phyloP scores from a whole-genome alignment of 1,284 basidiomycete genomes.

The Puccinia horiana region DNA sequence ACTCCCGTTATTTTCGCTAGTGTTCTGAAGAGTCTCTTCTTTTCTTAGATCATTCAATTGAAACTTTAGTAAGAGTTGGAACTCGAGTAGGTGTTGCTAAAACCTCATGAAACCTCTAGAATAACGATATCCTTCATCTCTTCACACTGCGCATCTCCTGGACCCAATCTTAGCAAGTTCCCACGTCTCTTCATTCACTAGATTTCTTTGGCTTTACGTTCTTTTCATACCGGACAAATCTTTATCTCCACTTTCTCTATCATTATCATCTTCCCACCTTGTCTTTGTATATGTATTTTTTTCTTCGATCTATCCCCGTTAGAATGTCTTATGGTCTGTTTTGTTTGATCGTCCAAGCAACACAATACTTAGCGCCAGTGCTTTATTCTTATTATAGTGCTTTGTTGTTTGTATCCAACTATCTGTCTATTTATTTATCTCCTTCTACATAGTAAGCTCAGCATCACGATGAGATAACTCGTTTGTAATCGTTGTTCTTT shows the following conservation, averaged over 20 bases:
- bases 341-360: no score
- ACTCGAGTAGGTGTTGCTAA: slow-evolving; percentile 25
- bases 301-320: not conserved
- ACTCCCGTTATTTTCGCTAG: not conserved
- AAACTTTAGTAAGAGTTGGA: slow-evolving; percentile 47
- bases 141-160: not conserved
- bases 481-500: no score
- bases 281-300: not conserved
- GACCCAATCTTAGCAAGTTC: not conserved
- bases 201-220: not conserved
- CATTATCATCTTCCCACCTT: not conserved
- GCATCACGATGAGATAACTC: no score
- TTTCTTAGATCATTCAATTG: slow-evolving; percentile 49
- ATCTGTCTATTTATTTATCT: no score
- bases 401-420: no score
- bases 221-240: not conserved
- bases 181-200: not conserved
- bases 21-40: not conserved
- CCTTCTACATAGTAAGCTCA: no score
- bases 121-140: not conserved
- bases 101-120: not conserved
- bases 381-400: not conserved
- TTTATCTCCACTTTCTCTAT: not conserved
- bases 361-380: no score
- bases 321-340: no score